Evolutionary conservation across 176 grass and related monocot species (phyloP), one percentile per base, ranked within the genome.

Genomic region (Bothriochloa decipiens): DNA sequence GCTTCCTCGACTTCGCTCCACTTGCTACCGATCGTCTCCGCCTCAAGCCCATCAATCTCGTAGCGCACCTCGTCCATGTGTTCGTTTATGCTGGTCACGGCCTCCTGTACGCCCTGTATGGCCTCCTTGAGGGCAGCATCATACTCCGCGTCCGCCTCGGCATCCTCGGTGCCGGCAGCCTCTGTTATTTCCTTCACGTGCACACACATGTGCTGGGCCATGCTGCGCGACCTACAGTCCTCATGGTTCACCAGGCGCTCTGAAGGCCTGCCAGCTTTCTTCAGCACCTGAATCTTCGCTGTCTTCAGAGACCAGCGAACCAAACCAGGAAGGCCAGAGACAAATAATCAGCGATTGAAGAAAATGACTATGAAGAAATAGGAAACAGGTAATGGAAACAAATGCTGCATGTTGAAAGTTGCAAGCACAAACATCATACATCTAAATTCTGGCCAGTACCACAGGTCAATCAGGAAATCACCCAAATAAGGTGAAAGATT

Each of bases 121-220:
- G 96, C 89, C 80, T 94, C 96, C 81, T 95, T 98, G 43, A 98
- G 84, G 28, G 91, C 87, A 1, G 29, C 79, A 0, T 94, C 88
- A 9, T 95, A 94, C 68, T 93, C 91, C 0, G 91, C 93, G 0
- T 95, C 93, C 0, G 93, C 91, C 82, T 98, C 96, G 7, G 93
- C 96, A 2, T 98, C 96, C 65, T 92, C 89, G 0, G 89, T 94
- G 13, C 91, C 93, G 7, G 85, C 88, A 26, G 85, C 96, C 84
- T 94, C 93, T 0, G 96, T 95, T 82, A 94, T 95, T 84, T 95
- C 93, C 29, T 87, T 89, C 64, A 95, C 39, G 71, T 98, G 89
- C 55, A 80, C 87, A 20, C 95, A 98, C n/a, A 88, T 89, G 32
- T 98, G 91, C 33, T 84, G 82, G 3, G 85, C 73, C 87, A 75